Percentiles rank a stretch among this genome's conserved stretches.
These are phyloP conservation scores for Pyricularia grisea DNA, from an alignment of 2,329 filamentous ascomycete species.

Conservation along the genomic window DNA sequence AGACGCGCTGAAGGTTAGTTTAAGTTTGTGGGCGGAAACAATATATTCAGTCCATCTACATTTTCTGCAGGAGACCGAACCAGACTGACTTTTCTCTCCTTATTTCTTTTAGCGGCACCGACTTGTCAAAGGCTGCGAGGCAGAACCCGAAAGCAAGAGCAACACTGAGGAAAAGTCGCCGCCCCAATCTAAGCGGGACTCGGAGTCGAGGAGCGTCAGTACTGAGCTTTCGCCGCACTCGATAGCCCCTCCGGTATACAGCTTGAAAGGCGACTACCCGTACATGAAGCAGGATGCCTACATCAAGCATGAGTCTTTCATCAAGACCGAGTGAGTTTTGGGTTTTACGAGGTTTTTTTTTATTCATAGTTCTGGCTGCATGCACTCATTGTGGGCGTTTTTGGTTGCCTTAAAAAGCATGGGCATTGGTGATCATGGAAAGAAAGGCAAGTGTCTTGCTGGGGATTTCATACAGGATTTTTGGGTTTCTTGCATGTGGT, in stretches of 20 bases:
- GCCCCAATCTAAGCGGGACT: not conserved
- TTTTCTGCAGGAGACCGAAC: not conserved
- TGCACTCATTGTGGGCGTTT: not conserved
- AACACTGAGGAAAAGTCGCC: not conserved
- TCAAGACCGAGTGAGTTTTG: not conserved
- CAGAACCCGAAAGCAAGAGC: not conserved
- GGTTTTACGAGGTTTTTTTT: not conserved
- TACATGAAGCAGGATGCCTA: not conserved
- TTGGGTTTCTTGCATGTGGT: not conserved
- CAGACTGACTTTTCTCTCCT: not conserved
- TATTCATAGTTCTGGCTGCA: not conserved
- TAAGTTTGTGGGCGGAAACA: not conserved
- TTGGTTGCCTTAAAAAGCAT: not conserved
- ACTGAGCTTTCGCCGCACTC: not conserved
- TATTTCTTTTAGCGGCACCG: conserved; percentile 42
- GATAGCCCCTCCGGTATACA: not conserved
- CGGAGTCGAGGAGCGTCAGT: not conserved
- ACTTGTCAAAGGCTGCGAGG: conserved; percentile 53
- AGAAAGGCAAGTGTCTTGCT: not conserved
- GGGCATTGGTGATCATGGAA: not conserved
- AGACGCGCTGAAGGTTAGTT: conserved; percentile 85
- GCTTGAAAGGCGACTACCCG: not conserved
- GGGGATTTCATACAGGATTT: not conserved
- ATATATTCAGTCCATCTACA: not conserved
- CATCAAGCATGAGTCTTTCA: not conserved